Base-by-base conservation (phyloP, 495 filamentous ascomycete genomes). In the Letharia lupina region DNA sequence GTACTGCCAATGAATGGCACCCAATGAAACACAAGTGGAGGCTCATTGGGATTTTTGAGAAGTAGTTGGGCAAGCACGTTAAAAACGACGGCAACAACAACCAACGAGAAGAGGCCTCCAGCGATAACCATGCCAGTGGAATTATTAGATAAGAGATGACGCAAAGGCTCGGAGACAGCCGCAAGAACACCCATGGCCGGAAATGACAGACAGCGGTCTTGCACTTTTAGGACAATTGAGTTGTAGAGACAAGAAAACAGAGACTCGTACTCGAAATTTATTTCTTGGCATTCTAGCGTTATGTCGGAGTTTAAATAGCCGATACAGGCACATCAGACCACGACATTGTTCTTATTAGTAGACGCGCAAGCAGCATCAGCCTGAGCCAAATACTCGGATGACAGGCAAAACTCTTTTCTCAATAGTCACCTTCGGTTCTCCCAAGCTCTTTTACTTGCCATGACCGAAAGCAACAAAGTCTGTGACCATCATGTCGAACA, bases 1-100 rank as follows among this genome's bases (percentile, higher is more conserved):
- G 90, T 92, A 73, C 83, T 93, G 31, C 90, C 90, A 70, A 94
- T 75, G 52, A 93, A 73, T 7, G 90, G 91, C 69, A 94, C 83
- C 85, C 85, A 92, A 77, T 93, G 89, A 71, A 93, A 94, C 52
- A 94, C 89, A 16, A 93, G 67, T 8, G 90, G 90, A 16, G 90
- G 90, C 71, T 91, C 87, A 72, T 86, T 86, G 60, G 84, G 82
- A 66, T 88, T 86, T 71, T 81, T 86, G 74, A 89, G 86, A 62
- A 92, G 76, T 5, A 90, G 65, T 72, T 94, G 90, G 16, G 79
- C 74, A 59, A 88, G 64, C 52, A 92, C 84, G 70, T 93, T 92
- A 69, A 88, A 44, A 48, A 87, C 65, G 16, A 93, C 81, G 4
- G 79, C 69, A 48, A 88, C 28, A 45, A 85, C 73, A 50, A 86